phyloP scores from a whole-genome alignment of 495 filamentous ascomycete species.

The Trichodelitschia bisporula region DNA sequence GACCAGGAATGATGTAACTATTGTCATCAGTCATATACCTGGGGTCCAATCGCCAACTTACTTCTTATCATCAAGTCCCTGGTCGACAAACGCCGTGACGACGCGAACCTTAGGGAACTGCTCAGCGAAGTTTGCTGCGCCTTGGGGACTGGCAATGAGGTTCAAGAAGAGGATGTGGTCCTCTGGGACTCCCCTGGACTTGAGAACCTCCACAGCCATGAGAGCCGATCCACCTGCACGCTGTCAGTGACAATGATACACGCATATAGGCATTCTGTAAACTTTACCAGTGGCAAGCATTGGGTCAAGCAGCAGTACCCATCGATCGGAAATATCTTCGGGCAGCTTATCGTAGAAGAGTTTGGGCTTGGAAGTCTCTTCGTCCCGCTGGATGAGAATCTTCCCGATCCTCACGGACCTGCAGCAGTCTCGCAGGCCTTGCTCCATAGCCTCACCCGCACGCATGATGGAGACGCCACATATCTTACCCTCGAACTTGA shows the following conservation, averaged over 20 bases:
- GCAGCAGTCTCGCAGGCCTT: constrained; percentile 88
- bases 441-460: constrained; percentile 95
- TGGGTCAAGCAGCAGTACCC: constrained; percentile 88
- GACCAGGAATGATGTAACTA: constrained; percentile 87
- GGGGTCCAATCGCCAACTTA: constrained; percentile 20
- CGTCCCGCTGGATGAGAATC: constrained; percentile 91
- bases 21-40: constrained; percentile 1
- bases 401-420: constrained; percentile 91
- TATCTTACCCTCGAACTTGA: constrained; percentile 93
- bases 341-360: constrained; percentile 96
- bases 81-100: constrained; percentile 90
- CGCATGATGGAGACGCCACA: constrained; percentile 97
- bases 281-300: constrained; percentile 89
- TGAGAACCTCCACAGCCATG: constrained; percentile 85
- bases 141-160: constrained; percentile 82
- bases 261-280: too few species aligned
- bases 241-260: constrained; percentile 7
- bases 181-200: constrained; percentile 72
- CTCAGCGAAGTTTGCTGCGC: constrained; percentile 69
- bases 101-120: constrained; percentile 81
- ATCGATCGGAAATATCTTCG: constrained; percentile 71
- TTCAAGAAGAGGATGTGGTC: constrained; percentile 91
- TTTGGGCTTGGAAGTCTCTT: constrained; percentile 75
- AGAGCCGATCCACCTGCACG: constrained; percentile 68
- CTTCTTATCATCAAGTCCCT: constrained; percentile 93